Conservation (phyloP, 2,329 filamentous ascomycete genomes). For the Sarocladium strictum region DNA sequence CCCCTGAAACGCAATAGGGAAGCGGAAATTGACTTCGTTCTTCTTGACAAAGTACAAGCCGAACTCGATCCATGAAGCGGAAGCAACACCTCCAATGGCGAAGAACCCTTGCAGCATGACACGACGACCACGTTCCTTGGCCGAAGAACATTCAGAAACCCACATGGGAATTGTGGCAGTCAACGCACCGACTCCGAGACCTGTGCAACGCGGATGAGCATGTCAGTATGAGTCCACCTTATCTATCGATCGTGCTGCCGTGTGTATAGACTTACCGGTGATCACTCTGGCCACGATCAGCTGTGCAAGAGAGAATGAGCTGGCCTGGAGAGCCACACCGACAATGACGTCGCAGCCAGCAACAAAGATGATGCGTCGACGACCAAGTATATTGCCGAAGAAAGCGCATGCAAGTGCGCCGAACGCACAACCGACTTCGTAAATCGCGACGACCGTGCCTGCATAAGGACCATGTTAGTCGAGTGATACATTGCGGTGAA, state of each 20-base stretch:
- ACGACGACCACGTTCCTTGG: constrained; percentile 42
- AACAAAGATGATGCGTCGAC: constrained; percentile 48
- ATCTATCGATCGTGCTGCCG: not conserved
- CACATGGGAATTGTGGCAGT: constrained; percentile 48
- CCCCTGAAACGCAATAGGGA: constrained; percentile 29
- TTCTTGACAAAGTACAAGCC: constrained; percentile 30
- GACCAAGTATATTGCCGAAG: constrained; percentile 53
- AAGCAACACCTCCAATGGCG: constrained; percentile 32
- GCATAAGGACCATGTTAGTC: not conserved
- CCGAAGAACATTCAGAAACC: constrained; percentile 44
- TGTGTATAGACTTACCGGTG: constrained; percentile 33
- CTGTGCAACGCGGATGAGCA: not conserved
- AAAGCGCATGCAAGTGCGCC: constrained; percentile 33
- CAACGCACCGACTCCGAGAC: constrained; percentile 41
- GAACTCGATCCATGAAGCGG: constrained; percentile 40
- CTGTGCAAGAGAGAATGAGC: constrained; percentile 34
- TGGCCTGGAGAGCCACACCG: constrained; percentile 49
- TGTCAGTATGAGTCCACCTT: not conserved
- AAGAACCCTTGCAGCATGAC: constrained; percentile 45
- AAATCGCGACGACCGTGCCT: not conserved
- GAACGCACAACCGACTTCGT: constrained; percentile 19
- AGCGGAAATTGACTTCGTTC: constrained; percentile 22
- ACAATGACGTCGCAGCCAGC: constrained; percentile 43
- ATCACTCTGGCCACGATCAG: constrained; percentile 40
- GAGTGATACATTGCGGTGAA: too few species aligned